These are phyloP conservation scores for Bremia lactucae DNA, from an alignment of 352 stramenopile genomes.

Conservation along the genomic window DNA sequence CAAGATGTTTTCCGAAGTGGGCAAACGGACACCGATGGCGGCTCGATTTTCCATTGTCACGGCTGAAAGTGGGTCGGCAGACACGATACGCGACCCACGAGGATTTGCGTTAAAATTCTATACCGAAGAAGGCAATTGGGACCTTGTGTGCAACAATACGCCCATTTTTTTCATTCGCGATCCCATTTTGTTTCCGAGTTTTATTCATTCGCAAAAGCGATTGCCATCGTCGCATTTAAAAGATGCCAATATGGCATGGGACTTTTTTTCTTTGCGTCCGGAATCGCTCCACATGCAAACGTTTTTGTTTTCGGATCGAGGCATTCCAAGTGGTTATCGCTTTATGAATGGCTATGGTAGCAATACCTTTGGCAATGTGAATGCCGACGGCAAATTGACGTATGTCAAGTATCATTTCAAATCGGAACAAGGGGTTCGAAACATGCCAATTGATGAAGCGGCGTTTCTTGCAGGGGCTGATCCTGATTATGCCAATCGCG, in stretches of 20 bases:
- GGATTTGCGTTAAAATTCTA: constrained; percentile 89
- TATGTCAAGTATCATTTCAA: constrained; percentile 90
- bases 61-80: constrained; percentile 48
- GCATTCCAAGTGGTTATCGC: constrained; percentile 69
- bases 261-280: constrained; percentile 77
- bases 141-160: constrained; percentile 85
- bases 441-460: constrained; percentile 64
- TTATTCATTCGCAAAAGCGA: constrained; percentile 87
- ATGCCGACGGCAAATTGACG: constrained; percentile 38
- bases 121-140: constrained; percentile 86
- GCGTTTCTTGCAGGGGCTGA: constrained; percentile 40
- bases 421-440: constrained; percentile 72
- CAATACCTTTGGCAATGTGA: constrained; percentile 85
- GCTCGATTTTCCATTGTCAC: constrained; percentile 79
- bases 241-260: constrained; percentile 78
- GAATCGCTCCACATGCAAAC: constrained; percentile 76
- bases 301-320: constrained; percentile 79
- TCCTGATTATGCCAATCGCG: constrained; percentile 76
- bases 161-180: constrained; percentile 88
- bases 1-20: constrained; percentile 66
- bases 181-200: constrained; percentile 84
- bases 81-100: constrained; percentile 74
- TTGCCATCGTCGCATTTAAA: constrained; percentile 72
- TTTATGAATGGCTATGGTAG: constrained; percentile 86
- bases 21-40: constrained; percentile 77